Base-by-base conservation (phyloP, 2,329 filamentous ascomycete genomes). In the Dactylellina drechsleri region DNA sequence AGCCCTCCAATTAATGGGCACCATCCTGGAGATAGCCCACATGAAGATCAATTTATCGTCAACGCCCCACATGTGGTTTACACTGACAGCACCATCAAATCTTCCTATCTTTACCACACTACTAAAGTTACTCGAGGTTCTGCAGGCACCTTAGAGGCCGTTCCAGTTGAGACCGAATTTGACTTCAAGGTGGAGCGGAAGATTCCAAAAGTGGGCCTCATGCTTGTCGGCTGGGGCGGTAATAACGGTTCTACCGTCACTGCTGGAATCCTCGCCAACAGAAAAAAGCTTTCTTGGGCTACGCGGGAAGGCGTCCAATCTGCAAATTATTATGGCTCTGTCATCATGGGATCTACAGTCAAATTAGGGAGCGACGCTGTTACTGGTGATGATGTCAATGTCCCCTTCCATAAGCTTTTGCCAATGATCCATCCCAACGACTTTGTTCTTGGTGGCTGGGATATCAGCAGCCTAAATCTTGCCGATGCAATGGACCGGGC, bases 191-290 rank as follows among this genome's bases (percentile, higher is more conserved):
- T 95, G 81, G 91, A 97, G 82, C 92, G 94, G 83, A 92, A 91
- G 83, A 88, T 98, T 74, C 92, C 93, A 83, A 96, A 94, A 87
- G 88, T 92, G 79, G 95, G 95, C 81, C 88, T 97, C 85, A 98
- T 99, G 95, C 87, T 99, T 78, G 94, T 99, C 79, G 95, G 95
- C 77, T 94, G 91, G 89, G 95, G 95, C 83, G 95, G 95, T 81
- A 99, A 99, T 88, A 99, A 99, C 82, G 95, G 95, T 78, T 92
- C 92, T 78, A 99, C 95, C 71, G 92, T 99, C 77, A 98, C 95
- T 74, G 95, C 95, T 77, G 95, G 94, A 82, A 96, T 99, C 83
- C 87, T 99, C 82, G 95, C 94, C 84, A 99, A 99, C 85, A 91
- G 92, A 82, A 91, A 90, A 79, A 87, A 88, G 72, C 87, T 98